phyloP scores from a whole-genome alignment of 2,329 filamentous ascomycete genomes.

The Aureobasidium sp. region DNA sequence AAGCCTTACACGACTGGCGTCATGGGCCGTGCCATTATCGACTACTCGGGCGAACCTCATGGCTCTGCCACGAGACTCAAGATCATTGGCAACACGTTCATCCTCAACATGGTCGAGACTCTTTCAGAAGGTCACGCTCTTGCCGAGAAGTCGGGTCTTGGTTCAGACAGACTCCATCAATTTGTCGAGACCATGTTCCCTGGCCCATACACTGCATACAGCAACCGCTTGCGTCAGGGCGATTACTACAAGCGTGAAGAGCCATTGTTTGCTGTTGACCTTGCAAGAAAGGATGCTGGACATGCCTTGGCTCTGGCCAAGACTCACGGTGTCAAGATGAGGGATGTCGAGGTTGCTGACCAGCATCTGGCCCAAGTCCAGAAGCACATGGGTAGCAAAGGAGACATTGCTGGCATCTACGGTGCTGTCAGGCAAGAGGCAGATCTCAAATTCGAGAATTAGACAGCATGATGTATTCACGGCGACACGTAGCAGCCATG shows the following conservation, averaged over 20 bases:
- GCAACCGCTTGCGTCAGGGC: constrained; percentile 62
- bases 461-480: not conserved
- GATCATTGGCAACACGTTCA: constrained; percentile 78
- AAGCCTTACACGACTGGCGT: constrained; percentile 66
- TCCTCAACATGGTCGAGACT: constrained; percentile 73
- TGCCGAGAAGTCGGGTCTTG: constrained; percentile 73
- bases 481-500: not conserved
- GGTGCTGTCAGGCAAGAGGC: constrained; percentile 67
- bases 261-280: constrained; percentile 74
- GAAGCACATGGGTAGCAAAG: constrained; percentile 58
- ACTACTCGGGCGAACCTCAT: constrained; percentile 61
- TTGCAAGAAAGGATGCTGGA: constrained; percentile 72
- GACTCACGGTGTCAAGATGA: constrained; percentile 53
- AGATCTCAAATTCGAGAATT: constrained; percentile 60
- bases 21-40: constrained; percentile 59
- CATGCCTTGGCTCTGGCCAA: constrained; percentile 65
- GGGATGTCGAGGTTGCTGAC: constrained; percentile 59
- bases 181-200: constrained; percentile 69
- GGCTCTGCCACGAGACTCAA: constrained; percentile 66
- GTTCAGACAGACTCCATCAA: constrained; percentile 58
- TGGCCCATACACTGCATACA: constrained; percentile 67
- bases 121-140: constrained; percentile 70
- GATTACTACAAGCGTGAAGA: constrained; percentile 68
- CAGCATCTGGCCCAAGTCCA: constrained; percentile 61
- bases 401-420: constrained; percentile 77